phyloP scores from a whole-genome alignment of 2,329 filamentous ascomycete genomes.

The Colletotrichum sp. region DNA sequence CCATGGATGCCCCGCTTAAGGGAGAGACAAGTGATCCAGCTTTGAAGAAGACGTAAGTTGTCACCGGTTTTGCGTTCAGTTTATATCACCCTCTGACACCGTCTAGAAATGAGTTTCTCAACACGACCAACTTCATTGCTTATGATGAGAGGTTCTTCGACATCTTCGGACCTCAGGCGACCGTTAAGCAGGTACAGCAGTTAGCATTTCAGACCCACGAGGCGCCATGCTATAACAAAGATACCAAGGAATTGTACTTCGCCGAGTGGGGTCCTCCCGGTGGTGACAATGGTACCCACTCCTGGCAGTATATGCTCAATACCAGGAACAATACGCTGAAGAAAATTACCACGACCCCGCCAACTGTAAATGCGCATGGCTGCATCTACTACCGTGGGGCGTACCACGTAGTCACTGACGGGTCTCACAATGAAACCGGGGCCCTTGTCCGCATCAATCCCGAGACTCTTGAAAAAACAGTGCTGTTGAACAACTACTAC shows the following conservation, averaged over 20 bases:
- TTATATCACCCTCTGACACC: accelerated
- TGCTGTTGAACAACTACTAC: neutral
- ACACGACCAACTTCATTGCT: neutral
- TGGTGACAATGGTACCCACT: neutral
- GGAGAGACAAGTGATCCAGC: neutral
- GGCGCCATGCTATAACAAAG: neutral
- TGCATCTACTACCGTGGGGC: neutral
- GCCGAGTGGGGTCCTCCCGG: neutral
- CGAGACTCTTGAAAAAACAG: neutral
- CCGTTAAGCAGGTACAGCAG: neutral
- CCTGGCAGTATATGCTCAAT: neutral
- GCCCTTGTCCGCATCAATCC: neutral
- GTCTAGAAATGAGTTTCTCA: neutral
- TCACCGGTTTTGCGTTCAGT: neutral
- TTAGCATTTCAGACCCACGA: neutral
- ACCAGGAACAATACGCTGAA: neutral
- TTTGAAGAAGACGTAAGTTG: neutral
- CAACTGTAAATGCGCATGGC: neutral
- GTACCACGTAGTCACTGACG: neutral
- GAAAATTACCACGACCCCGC: neutral
- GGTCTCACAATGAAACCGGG: neutral
- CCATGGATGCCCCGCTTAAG: neutral
- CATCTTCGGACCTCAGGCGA: neutral
- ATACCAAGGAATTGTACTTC: neutral
- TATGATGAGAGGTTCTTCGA: neutral